Base-by-base conservation (phyloP, 2,329 filamentous ascomycete genomes). In the Penicillium sp. region DNA sequence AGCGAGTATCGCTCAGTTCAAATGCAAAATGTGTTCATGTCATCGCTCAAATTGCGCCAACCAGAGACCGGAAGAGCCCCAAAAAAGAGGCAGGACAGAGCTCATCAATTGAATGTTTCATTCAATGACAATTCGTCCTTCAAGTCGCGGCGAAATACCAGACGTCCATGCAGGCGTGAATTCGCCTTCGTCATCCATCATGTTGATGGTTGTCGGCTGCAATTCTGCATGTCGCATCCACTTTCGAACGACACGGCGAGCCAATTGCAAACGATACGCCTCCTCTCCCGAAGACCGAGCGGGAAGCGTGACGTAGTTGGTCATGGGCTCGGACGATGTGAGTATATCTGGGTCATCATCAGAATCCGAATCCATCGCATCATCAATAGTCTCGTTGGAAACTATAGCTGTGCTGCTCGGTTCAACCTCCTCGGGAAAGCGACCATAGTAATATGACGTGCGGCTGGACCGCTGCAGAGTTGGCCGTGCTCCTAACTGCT, bases 221-320 rank as follows among this genome's bases (percentile, higher is more conserved):
- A 93, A 67, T 0, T 80, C 79, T 0, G 83, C 79, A 42, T 79
- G 64, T 14, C 75, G 71, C 55, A 81, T 82, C 87, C 87, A 94
- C 52, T 84, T 85, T 13, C 72, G 66, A 55, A 82, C 79, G 9
- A 82, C 82, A 48, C 77, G 79, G 15, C 83, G 74, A 66, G 85
- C 79, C 12, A 89, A 65, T 28, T 76, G 66, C 40, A 84, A 65
- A 52, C 82, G 74, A 38, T 70, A 57, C 46, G 77, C 70, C 6
- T 71, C 69, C 31, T 76, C 71, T 4, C 72, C 65, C 2, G 69
- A 56, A 4, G 65, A 67, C 1, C 52, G 56, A 2, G 61, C 45
- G 13, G 60, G 55, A 6, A 51, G 55, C 2, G 68, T 68, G 25
- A 67, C 52, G 41, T 67, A 66, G 39, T 65, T 62, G 6, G 50